Evolutionary conservation across 306 rosid species (phyloP).

Genomic region (Fagus sylvatica): DNA sequence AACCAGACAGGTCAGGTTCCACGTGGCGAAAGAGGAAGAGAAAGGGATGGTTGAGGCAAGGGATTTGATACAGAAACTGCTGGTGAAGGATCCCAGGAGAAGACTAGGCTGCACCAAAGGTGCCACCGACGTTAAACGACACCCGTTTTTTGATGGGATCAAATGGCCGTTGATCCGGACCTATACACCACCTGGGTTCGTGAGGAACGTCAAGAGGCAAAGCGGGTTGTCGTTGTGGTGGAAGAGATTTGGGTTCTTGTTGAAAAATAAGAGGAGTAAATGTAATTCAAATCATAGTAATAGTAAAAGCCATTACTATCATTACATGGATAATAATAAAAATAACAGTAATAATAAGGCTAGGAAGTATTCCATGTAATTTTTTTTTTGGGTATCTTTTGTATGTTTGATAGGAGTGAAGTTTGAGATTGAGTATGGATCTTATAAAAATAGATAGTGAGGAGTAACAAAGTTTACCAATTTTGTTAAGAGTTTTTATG

Average conservation of each 20-base stretch:
- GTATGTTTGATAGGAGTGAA: too few species aligned
- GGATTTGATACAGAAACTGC: slow-evolving; percentile 61
- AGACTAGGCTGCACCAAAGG: slow-evolving; percentile 72
- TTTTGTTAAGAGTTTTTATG: too few species aligned
- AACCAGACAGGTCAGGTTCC: slow-evolving; percentile 46
- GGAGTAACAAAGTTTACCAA: too few species aligned
- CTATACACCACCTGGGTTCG: slow-evolving; percentile 17
- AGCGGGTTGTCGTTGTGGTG: slow-evolving; percentile 51
- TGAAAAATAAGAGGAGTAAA: slow-evolving; percentile 29
- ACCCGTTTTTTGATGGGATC: slow-evolving; percentile 76
- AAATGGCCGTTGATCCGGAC: slow-evolving; percentile 84
- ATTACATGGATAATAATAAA: slow-evolving; percentile 10
- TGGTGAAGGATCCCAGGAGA: slow-evolving; percentile 62
- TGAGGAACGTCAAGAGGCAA: slow-evolving; percentile 26
- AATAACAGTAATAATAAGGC: background rate
- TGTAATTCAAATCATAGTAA: slow-evolving; percentile 33
- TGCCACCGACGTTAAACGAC: slow-evolving; percentile 78
- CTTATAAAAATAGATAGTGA: too few species aligned
- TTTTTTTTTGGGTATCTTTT: rapidly evolving
- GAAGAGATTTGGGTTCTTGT: slow-evolving; percentile 42
- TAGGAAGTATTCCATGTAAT: too few species aligned
- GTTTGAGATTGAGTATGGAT: too few species aligned
- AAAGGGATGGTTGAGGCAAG: slow-evolving; percentile 51
- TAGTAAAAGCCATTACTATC: slow-evolving; percentile 41
- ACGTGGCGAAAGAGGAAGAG: slow-evolving; percentile 37